A percentile compares a stretch with the other conserved stretches of the same genome.
These are phyloP conservation scores for Mortierella sp. DNA, from an alignment of 371 early-diverging fungal genomes.

Conservation along the genomic window DNA sequence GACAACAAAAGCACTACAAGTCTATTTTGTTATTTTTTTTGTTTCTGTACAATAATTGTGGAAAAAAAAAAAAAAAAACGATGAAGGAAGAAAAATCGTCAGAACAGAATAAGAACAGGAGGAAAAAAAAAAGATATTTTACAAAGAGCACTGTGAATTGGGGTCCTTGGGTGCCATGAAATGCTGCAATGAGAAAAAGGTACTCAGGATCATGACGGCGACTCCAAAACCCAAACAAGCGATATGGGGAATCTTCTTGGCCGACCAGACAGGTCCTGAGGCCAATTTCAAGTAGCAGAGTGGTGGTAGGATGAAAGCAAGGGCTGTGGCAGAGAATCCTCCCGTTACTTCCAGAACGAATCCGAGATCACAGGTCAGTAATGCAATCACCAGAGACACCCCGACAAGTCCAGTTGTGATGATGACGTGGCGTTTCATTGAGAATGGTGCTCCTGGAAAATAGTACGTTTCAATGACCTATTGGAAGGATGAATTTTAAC, in stretches of 20 bases:
- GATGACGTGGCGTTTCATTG: slow-evolving; percentile 67
- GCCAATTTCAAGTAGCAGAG: slow-evolving; percentile 77
- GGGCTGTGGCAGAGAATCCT: slow-evolving; percentile 83
- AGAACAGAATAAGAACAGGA: not conserved
- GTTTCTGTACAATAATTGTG: not conserved
- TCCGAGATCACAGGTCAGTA: slow-evolving; percentile 80
- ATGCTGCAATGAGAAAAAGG: slow-evolving; percentile 60
- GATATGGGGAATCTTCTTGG: slow-evolving; percentile 74
- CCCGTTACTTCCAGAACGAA: slow-evolving; percentile 86
- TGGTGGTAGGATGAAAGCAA: slow-evolving; percentile 85
- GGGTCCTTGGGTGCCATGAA: slow-evolving; percentile 46
- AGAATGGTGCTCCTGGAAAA: slow-evolving; percentile 66
- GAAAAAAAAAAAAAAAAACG: not conserved
- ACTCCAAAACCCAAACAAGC: slow-evolving; percentile 75
- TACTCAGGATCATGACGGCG: slow-evolving; percentile 78
- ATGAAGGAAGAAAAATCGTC: not conserved
- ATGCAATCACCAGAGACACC: slow-evolving; percentile 68
- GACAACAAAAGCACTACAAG: not conserved
- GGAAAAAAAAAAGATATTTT: slow-evolving; percentile 8
- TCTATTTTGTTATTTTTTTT: slow-evolving; percentile 9
- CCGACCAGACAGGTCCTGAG: slow-evolving; percentile 65
- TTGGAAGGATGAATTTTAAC: not conserved
- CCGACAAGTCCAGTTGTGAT: slow-evolving; percentile 76
- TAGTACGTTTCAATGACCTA: slow-evolving; percentile 76
- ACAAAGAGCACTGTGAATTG: slow-evolving; percentile 26